These are phyloP conservation scores for Tarenaya hassleriana DNA, from an alignment of 345 rosid genomes.

Conservation along the genomic window DNA sequence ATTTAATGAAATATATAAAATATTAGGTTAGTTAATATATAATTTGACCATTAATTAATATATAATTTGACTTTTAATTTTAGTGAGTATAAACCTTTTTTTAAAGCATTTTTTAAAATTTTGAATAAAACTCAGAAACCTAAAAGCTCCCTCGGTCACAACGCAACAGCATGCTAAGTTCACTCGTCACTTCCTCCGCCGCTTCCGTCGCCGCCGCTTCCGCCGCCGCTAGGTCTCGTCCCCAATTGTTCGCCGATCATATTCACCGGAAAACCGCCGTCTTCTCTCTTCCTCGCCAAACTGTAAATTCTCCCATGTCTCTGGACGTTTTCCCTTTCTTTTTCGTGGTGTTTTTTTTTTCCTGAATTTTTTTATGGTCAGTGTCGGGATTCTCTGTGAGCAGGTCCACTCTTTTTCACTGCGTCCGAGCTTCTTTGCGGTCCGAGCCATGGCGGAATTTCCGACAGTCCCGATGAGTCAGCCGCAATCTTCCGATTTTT, in stretches of 20 bases:
- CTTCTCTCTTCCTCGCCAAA: constrained; percentile 16
- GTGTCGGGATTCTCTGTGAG: constrained; percentile 11
- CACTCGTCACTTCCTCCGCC: constrained; percentile 27
- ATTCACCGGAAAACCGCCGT: constrained; percentile 8
- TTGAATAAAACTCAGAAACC: constrained; percentile 7
- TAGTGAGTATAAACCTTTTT: too few species aligned
- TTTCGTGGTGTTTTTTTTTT: constrained; percentile 7
- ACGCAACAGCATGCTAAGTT: constrained; percentile 25
- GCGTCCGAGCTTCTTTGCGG: constrained; percentile 28
- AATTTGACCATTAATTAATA: too few species aligned
- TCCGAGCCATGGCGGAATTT: constrained; percentile 51
- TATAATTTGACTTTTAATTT: too few species aligned
- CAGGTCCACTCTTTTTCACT: constrained; percentile 27
- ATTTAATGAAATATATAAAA: too few species aligned
- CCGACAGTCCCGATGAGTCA: constrained; percentile 26
- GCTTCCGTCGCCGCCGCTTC: constrained; percentile 19
- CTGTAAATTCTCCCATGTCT: constrained; percentile 21
- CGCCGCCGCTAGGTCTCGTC: constrained; percentile 22
- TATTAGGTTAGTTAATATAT: too few species aligned
- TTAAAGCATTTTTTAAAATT: too few species aligned
- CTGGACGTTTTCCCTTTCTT: constrained; percentile 1
- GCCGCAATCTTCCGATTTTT: constrained; percentile 25
- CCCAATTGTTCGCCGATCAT: constrained; percentile 12
- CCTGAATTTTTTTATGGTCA: constrained; percentile 12
- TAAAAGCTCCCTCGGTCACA: constrained; percentile 11